Conservation (phyloP, 2,329 filamentous ascomycete genomes). For the Madurella fahalii region DNA sequence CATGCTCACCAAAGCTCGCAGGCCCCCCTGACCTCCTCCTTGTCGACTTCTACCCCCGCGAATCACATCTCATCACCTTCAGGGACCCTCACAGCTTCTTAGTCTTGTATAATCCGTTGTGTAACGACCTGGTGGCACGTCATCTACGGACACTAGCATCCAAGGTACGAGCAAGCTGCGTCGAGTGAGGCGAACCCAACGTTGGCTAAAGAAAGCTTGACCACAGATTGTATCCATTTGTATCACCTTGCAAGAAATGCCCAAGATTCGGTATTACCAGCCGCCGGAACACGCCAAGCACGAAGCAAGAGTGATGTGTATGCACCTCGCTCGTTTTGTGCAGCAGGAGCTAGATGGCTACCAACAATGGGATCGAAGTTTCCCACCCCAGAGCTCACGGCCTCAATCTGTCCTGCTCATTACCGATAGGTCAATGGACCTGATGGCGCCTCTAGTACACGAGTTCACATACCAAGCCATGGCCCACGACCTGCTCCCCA, state of each 20-base stretch:
- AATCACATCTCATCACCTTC: conserved; percentile 88
- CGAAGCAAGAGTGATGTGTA: conserved; percentile 82
- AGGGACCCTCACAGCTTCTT: conserved; percentile 95
- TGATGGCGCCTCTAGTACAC: conserved; percentile 81
- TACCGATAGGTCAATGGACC: conserved; percentile 88
- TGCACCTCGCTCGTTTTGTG: conserved; percentile 83
- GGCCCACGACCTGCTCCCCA: conserved; percentile 87
- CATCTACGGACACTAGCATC: conserved; percentile 85
- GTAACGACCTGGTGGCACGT: conserved; percentile 74
- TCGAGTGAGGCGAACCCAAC: neutral
- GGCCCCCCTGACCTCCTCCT: conserved; percentile 72
- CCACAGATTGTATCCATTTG: conserved; percentile 77
- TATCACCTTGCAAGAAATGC: conserved; percentile 88
- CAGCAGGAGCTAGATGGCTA: conserved; percentile 90
- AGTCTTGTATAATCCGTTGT: conserved; percentile 82
- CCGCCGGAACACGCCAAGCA: conserved; percentile 69
- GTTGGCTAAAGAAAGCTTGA: conserved; percentile 1
- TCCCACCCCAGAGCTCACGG: conserved; percentile 72
- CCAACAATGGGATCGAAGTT: conserved; percentile 76
- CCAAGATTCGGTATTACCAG: conserved; percentile 81
- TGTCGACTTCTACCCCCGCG: conserved; percentile 83
- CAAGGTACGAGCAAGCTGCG: conserved; percentile 59
- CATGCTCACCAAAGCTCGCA: neutral
- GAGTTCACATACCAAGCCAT: conserved; percentile 99
- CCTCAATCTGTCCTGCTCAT: conserved; percentile 82